A percentile compares a stretch with the other conserved stretches of the same genome.
Conservation (phyloP, 2,329 filamentous ascomycete genomes). For the Alternaria brassicicola region DNA sequence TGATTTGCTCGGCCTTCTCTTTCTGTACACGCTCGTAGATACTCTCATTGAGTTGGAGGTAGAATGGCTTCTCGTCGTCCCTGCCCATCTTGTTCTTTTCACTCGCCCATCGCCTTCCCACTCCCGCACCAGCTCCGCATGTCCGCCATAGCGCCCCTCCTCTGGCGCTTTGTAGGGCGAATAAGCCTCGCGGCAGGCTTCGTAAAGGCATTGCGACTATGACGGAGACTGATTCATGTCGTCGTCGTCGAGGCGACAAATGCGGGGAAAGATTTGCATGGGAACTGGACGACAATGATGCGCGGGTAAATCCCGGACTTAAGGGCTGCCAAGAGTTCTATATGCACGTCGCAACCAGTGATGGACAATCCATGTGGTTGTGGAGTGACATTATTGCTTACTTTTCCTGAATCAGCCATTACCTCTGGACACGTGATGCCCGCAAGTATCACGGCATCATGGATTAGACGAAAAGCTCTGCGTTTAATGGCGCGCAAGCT, state of each 20-base stretch:
- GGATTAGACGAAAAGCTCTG: not conserved
- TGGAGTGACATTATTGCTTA: slow-evolving; percentile 7
- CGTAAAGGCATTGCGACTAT: slow-evolving; percentile 40
- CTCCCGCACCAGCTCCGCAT: slow-evolving; percentile 13
- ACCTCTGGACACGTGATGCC: not conserved
- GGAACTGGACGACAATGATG: slow-evolving; percentile 8
- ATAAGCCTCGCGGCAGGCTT: slow-evolving; percentile 32
- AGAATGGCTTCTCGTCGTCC: slow-evolving; percentile 57
- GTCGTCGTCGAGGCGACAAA: slow-evolving; percentile 2
- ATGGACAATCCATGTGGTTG: not conserved
- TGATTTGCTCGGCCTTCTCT: slow-evolving; percentile 63
- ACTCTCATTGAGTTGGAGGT: slow-evolving; percentile 67
- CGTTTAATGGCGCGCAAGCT: not conserved
- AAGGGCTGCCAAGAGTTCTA: not conserved
- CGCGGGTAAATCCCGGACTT: slow-evolving; percentile 4
- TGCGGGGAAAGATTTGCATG: slow-evolving; percentile 19
- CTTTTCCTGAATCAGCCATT: not conserved
- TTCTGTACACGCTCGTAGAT: slow-evolving; percentile 63
- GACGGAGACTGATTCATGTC: slow-evolving; percentile 23
- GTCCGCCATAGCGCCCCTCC: slow-evolving; percentile 9
- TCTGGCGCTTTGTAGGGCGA: slow-evolving; percentile 24
- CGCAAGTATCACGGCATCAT: not conserved
- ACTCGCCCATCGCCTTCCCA: slow-evolving; percentile 47
- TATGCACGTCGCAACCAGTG: not conserved
- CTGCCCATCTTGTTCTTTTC: slow-evolving; percentile 23